Conservation (phyloP, 1,284 basidiomycete species). For the Malassezia japonica region DNA sequence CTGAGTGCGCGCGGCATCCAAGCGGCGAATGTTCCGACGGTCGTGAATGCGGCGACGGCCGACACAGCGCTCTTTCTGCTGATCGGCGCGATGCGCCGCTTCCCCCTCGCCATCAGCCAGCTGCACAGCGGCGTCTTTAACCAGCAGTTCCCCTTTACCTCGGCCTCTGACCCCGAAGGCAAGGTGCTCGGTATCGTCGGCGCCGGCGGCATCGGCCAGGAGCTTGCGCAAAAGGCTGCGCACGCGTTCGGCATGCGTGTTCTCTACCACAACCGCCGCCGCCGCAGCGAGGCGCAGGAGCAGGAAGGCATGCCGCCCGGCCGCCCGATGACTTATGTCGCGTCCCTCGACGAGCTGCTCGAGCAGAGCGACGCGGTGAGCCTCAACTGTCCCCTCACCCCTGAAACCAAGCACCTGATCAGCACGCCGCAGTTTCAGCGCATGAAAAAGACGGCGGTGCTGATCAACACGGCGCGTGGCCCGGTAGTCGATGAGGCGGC, state of each 20-base stretch:
- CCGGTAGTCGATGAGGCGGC: slow-evolving; percentile 51
- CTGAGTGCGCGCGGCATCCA: slow-evolving; percentile 24
- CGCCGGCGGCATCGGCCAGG: slow-evolving; percentile 36
- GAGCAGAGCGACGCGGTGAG: slow-evolving; percentile 50
- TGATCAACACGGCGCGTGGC: slow-evolving; percentile 53
- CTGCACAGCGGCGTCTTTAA: slow-evolving; percentile 27
- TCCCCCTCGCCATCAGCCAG: slow-evolving; percentile 24
- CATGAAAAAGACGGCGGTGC: slow-evolving; percentile 49
- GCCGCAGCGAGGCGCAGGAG: slow-evolving; percentile 38
- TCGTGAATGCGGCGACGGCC: slow-evolving; percentile 38
- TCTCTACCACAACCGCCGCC: slow-evolving; percentile 38
- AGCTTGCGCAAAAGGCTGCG: slow-evolving; percentile 36
- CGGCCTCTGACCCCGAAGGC: slow-evolving; percentile 27
- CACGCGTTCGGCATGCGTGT: slow-evolving; percentile 35
- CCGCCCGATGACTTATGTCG: slow-evolving; percentile 28
- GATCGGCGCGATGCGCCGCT: slow-evolving; percentile 33
- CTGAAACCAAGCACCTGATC: slow-evolving; percentile 49
- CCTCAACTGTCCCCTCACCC: slow-evolving; percentile 52
- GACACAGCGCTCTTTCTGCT: slow-evolving; percentile 39
- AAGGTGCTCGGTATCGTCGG: slow-evolving; percentile 41
- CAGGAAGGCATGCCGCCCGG: slow-evolving; percentile 21
- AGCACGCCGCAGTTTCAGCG: slow-evolving; percentile 42
- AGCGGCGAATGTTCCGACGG: slow-evolving; percentile 36
- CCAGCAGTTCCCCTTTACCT: slow-evolving; percentile 26
- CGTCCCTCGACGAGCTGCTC: slow-evolving; percentile 49